Evolutionary conservation across 108 stramenopile genomes (phyloP).

Genomic region (Stephanodiscus triporus): DNA sequence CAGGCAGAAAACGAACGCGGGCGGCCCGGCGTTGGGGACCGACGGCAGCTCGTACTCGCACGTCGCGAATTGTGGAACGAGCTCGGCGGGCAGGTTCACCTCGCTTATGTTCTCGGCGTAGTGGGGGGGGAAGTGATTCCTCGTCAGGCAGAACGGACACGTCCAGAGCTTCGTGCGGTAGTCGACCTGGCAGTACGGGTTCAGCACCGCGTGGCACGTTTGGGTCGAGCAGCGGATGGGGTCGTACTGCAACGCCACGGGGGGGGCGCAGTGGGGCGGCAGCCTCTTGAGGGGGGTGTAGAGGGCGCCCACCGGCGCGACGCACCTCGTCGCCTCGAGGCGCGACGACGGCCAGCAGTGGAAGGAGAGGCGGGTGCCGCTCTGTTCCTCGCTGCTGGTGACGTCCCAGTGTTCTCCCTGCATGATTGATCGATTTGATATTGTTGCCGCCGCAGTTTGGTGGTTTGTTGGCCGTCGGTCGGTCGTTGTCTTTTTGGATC

Average conservation of each 20-base stretch:
- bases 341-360: constrained; percentile 96
- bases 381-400: constrained; percentile 74
- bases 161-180: constrained; percentile 97
- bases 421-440: constrained; percentile 25
- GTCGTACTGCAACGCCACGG: constrained; percentile 92
- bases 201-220: constrained; percentile 94
- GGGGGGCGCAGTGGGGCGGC: constrained; percentile 77
- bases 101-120: constrained; percentile 99
- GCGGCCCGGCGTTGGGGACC: constrained; percentile 86
- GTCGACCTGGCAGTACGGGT: constrained; percentile 98
- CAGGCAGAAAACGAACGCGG: constrained; percentile 96
- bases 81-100: constrained; percentile 97
- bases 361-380: constrained; percentile 94
- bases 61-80: constrained; percentile 98
- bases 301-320: constrained; percentile 96
- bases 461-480: too few relatives aligned
- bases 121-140: constrained; percentile 99
- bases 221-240: constrained; percentile 95
- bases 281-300: constrained; percentile 97
- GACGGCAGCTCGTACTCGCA: constrained; percentile 97
- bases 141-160: constrained; percentile 97
- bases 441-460: too few relatives aligned
- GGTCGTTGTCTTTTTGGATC: too few relatives aligned
- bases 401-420: constrained; percentile 86
- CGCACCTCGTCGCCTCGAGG: constrained; percentile 95